phyloP scores from a whole-genome alignment of 2,329 filamentous ascomycete genomes.

The Orbilia ellipsospora region DNA sequence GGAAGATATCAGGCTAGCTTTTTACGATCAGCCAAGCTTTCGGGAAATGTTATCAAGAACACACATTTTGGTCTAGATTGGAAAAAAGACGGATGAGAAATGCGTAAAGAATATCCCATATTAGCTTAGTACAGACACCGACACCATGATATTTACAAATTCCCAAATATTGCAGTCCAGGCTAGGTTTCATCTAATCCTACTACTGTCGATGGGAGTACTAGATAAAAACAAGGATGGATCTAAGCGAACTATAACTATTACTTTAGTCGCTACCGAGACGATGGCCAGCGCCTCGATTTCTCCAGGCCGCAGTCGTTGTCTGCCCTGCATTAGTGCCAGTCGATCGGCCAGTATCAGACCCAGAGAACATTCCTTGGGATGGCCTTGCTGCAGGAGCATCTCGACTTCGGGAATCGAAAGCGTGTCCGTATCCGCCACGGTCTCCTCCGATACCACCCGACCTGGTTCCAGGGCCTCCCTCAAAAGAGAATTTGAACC shows the following conservation, averaged over 20 bases:
- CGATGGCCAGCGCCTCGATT: constrained; percentile 72
- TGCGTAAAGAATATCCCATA: no score
- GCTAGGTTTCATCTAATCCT: constrained; percentile 3
- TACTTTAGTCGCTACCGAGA: constrained; percentile 64
- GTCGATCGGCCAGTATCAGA: constrained; percentile 59
- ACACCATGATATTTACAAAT: constrained; percentile 23
- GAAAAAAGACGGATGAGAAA: no score
- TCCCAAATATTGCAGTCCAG: not conserved
- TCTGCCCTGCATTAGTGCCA: constrained; percentile 63
- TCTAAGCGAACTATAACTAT: no score
- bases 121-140: not conserved
- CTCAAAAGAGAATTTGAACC: constrained; percentile 75
- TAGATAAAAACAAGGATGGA: no score
- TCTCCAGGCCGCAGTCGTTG: constrained; percentile 73
- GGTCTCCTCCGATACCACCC: constrained; percentile 57
- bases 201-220: no score
- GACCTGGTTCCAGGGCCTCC: constrained; percentile 71
- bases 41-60: no score
- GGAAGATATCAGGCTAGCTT: constrained; percentile 16
- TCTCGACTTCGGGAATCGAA: constrained; percentile 61
- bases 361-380: constrained; percentile 58
- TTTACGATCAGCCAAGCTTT: not conserved
- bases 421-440: constrained; percentile 36
- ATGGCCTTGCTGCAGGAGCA: constrained; percentile 62
- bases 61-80: no score